Conservation (phyloP, 306 rosid species). For the Sechiopsis laciniata region DNA sequence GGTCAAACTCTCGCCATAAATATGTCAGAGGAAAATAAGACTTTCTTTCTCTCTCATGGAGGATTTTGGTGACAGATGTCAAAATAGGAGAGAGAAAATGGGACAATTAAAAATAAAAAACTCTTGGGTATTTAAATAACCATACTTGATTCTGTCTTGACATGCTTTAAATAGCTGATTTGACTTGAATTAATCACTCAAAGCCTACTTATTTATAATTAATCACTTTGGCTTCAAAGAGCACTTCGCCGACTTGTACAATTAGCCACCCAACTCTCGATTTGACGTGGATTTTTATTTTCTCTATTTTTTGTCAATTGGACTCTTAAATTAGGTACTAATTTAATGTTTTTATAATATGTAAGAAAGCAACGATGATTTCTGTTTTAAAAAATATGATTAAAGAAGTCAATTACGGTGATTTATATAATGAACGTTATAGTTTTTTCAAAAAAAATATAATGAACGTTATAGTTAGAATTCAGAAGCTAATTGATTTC, state of each 20-base stretch:
- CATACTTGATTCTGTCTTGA: background rate
- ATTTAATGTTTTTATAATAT: slow-evolving; percentile 3
- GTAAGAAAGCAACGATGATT: background rate
- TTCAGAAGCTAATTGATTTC: background rate
- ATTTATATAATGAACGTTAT: background rate
- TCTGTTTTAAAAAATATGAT: background rate
- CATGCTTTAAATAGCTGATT: background rate
- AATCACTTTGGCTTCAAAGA: background rate
- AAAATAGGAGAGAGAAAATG: background rate
- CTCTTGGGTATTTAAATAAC: background rate
- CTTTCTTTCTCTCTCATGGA: background rate
- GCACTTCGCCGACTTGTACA: background rate
- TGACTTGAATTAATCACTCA: background rate
- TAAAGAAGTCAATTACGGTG: background rate
- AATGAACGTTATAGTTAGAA: background rate
- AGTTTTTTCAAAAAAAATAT: no score
- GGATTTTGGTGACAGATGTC: background rate
- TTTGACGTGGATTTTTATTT: background rate
- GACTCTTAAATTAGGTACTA: background rate
- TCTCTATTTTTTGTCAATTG: slow-evolving; percentile 3
- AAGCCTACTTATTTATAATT: background rate
- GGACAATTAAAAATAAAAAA: background rate
- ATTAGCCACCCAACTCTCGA: background rate
- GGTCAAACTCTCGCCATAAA: background rate
- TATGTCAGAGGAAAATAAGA: background rate